Evolutionary conservation across 163 green algal species (phyloP).

Genomic region (Scenedesmus sp.): DNA sequence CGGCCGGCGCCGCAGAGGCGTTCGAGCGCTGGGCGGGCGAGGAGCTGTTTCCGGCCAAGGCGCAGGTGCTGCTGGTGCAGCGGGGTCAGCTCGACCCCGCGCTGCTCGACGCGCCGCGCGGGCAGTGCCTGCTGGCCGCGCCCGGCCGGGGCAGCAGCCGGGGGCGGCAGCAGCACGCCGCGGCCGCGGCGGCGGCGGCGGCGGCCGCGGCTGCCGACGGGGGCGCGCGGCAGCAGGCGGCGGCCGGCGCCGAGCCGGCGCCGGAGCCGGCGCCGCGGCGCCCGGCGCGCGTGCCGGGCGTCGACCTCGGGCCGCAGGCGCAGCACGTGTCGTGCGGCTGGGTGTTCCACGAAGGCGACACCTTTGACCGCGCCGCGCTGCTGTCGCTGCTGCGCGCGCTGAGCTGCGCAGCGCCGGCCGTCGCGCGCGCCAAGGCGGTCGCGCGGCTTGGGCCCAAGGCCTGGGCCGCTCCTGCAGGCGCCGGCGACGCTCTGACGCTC

Average conservation of each 20-base stretch:
- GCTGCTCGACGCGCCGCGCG: background rate
- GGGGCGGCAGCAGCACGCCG: background rate
- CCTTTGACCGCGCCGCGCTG: slow-evolving; percentile 13
- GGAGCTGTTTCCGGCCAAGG: slow-evolving; percentile 52
- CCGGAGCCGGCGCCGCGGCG: background rate
- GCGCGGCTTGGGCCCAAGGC: background rate
- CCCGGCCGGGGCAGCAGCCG: background rate
- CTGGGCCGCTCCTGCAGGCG: slow-evolving; percentile 46
- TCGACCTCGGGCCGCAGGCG: background rate
- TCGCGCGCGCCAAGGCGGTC: slow-evolving; percentile 2
- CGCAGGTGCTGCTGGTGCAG: background rate
- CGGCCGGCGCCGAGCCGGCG: background rate
- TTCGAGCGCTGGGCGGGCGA: slow-evolving; percentile 46
- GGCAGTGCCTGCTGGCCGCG: background rate
- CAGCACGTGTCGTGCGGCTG: slow-evolving; percentile 32
- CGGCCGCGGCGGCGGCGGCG: background rate
- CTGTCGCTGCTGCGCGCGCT: slow-evolving; percentile 14
- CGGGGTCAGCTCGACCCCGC: slow-evolving; percentile 15
- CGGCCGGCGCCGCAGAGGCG: background rate
- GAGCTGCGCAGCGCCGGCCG: background rate
- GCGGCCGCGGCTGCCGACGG: background rate
- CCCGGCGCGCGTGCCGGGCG: background rate
- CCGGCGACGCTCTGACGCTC: background rate
- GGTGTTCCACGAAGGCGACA: slow-evolving; percentile 30
- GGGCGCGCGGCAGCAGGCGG: slow-evolving; percentile 20